Evolutionary conservation across 1,139 yeast genomes (phyloP).

Genomic region (Candida tetrigidarum): DNA sequence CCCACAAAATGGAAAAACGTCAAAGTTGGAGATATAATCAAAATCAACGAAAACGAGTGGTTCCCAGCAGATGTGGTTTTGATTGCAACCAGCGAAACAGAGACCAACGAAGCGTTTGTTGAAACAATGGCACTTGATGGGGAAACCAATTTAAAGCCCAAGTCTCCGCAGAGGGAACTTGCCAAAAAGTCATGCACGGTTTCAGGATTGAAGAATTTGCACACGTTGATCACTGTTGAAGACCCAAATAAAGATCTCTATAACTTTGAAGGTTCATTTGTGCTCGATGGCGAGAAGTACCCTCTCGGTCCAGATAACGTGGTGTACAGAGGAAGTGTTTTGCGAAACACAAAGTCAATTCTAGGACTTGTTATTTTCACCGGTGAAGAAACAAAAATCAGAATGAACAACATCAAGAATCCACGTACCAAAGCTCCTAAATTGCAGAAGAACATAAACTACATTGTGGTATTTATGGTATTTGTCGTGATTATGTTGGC

Average conservation of each 20-base stretch:
- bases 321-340: slow-evolving; percentile 83
- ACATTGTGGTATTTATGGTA: slow-evolving; percentile 88
- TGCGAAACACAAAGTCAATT: slow-evolving; percentile 77
- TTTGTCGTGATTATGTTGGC: slow-evolving; percentile 73
- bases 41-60: slow-evolving; percentile 81
- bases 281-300: slow-evolving; percentile 29
- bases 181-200: slow-evolving; percentile 54
- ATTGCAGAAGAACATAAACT: slow-evolving; percentile 79
- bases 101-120: slow-evolving; percentile 74
- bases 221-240: slow-evolving; percentile 68
- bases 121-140: slow-evolving; percentile 99
- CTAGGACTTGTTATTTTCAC: slow-evolving; percentile 87
- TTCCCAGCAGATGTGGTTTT: slow-evolving; percentile 88
- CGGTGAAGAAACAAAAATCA: slow-evolving; percentile 94
- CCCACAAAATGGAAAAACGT: slow-evolving; percentile 71
- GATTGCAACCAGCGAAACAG: slow-evolving; percentile 63
- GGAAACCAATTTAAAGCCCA: slow-evolving; percentile 86
- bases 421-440: slow-evolving; percentile 95
- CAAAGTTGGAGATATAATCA: slow-evolving; percentile 82
- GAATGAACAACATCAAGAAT: slow-evolving; percentile 91
- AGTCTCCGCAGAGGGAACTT: slow-evolving; percentile 66
- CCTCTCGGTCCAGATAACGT: slow-evolving; percentile 84
- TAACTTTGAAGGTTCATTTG: slow-evolving; percentile 77
- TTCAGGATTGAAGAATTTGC: slow-evolving; percentile 52
- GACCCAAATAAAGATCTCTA: slow-evolving; percentile 92